Evolutionary conservation across 768 basidiomycete species (phyloP).

Genomic region (Naganishia friedmannii): DNA sequence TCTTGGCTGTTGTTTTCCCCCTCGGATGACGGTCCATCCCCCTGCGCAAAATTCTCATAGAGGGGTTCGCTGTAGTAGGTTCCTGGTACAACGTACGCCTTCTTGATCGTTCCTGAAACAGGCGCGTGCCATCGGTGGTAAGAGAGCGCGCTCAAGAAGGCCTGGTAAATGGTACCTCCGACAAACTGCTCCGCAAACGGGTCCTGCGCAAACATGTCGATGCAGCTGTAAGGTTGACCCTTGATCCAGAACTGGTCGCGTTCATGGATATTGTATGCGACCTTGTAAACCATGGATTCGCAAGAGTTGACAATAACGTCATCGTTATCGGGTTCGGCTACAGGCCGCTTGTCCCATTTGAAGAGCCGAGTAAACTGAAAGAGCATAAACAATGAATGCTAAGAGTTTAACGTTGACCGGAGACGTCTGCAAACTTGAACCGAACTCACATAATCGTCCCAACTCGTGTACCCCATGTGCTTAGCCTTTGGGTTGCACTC

Average conservation of each 20-base stretch:
- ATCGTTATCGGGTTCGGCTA: conserved; percentile 51
- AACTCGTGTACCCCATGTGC: conserved; percentile 56
- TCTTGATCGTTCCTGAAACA: conserved; percentile 57
- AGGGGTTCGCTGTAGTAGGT: conserved; percentile 52
- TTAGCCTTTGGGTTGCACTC: conserved; percentile 53
- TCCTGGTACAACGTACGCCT: conserved; percentile 54
- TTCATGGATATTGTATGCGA: conserved; percentile 53
- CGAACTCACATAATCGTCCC: conserved; percentile 57
- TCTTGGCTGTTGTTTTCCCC: conserved; percentile 48
- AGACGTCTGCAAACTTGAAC: no score
- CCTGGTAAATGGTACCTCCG: conserved; percentile 59
- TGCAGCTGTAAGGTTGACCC: conserved; percentile 62
- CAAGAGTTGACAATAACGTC: conserved; percentile 58
- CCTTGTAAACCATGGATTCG: conserved; percentile 59
- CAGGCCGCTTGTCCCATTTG: conserved; percentile 53
- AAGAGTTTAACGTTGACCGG: no score
- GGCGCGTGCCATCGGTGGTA: conserved; percentile 69
- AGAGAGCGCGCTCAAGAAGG: conserved; percentile 59
- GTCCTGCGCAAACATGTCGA: conserved; percentile 59
- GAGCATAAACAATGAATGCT: no score
- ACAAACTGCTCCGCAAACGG: conserved; percentile 54
- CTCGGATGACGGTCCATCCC: conserved; percentile 47
- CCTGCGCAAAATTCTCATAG: conserved; percentile 53
- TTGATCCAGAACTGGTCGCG: conserved; percentile 64
- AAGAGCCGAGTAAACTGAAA: conserved; percentile 58